A percentile compares a stretch with the other conserved stretches of the same genome.
phyloP scores from a whole-genome alignment of 2,329 filamentous ascomycete genomes.

The Fusarium sp. region DNA sequence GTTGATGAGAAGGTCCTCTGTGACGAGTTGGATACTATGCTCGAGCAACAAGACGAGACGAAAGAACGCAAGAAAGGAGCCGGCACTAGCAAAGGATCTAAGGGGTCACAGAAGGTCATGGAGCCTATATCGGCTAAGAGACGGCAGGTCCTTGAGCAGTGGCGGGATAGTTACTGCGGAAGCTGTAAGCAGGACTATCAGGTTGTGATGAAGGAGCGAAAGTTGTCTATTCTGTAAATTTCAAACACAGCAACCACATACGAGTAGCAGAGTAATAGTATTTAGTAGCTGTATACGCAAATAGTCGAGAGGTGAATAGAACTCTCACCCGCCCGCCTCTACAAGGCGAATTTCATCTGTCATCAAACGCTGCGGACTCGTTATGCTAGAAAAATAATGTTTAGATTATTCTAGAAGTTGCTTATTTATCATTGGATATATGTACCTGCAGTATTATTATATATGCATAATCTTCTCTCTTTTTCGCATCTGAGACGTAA shows the following conservation, averaged over 20 bases:
- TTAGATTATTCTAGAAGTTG: constrained; percentile 20
- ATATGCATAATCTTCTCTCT: constrained; percentile 8
- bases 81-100: constrained; percentile 37
- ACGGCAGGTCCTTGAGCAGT: constrained; percentile 56
- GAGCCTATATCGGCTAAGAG: constrained; percentile 46
- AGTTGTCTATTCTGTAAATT: constrained; percentile 38
- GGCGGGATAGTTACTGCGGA: constrained; percentile 66
- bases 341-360: constrained; percentile 13
- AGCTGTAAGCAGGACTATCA: constrained; percentile 63
- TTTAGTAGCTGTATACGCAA: background rate
- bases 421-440: constrained; percentile 1
- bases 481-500: background rate
- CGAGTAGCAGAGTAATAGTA: background rate
- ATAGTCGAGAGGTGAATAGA: constrained; percentile 17
- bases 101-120: constrained; percentile 49
- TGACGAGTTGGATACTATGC: constrained; percentile 65
- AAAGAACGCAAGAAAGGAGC: constrained; percentile 32
- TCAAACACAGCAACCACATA: background rate
- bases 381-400: background rate
- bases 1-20: constrained; percentile 82
- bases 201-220: constrained; percentile 48
- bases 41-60: constrained; percentile 48
- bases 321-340: constrained; percentile 9
- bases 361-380: background rate
- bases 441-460: background rate